A percentile compares a stretch with the other conserved stretches of the same genome.
Evolutionary conservation across 2,329 filamentous ascomycete species (phyloP).

Genomic region (Colletotrichum australisinense): DNA sequence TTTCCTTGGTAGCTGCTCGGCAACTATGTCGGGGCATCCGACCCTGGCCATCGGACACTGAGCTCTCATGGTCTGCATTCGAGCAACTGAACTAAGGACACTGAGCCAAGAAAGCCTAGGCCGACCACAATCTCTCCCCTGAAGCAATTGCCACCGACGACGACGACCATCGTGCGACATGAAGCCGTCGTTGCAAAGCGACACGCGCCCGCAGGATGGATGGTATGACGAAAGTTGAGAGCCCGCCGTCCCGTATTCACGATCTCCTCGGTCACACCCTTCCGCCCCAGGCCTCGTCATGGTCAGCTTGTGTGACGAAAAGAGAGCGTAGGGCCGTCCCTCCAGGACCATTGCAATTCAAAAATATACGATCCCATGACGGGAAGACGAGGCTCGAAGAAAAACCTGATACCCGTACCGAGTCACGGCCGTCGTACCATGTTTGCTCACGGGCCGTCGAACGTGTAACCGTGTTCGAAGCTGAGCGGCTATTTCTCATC

Average conservation of each 20-base stretch:
- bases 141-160: not conserved
- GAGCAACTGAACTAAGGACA: not conserved
- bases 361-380: not conserved
- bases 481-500: not conserved
- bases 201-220: not conserved
- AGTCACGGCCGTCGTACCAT: conserved; percentile 10
- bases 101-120: not conserved
- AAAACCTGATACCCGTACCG: not conserved
- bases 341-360: not conserved
- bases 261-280: not conserved
- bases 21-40: not conserved
- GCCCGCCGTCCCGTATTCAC: not conserved
- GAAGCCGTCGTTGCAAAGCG: not conserved
- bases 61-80: not conserved
- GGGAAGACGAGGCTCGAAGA: not conserved
- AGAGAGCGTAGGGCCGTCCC: not conserved
- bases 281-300: not conserved
- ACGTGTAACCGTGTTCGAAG: not conserved
- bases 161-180: not conserved
- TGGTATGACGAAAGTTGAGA: not conserved
- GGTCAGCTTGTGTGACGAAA: not conserved
- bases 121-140: not conserved
- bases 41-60: not conserved
- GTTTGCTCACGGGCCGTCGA: conserved; percentile 9
- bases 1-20: no score